Percentiles rank a stretch among this genome's conserved stretches.
These are phyloP conservation scores for Nakazawaea wickerhamii DNA, from an alignment of 805 yeast genomes.

Conservation along the genomic window DNA sequence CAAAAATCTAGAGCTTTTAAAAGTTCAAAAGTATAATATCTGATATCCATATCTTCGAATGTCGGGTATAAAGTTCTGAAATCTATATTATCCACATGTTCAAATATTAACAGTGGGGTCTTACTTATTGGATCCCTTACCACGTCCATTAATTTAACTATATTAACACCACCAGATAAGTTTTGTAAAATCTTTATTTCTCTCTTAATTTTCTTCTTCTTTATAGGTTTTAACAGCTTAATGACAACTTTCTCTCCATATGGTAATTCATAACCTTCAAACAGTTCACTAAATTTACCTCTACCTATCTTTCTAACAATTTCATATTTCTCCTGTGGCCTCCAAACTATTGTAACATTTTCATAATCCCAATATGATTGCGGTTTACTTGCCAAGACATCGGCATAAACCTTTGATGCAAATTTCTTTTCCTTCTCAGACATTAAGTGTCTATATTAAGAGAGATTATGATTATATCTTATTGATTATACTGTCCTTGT, in stretches of 20 bases:
- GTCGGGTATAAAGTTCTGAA: constrained; percentile 77
- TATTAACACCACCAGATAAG: constrained; percentile 78
- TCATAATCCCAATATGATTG: constrained; percentile 85
- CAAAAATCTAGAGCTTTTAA: constrained; percentile 82
- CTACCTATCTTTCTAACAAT: constrained; percentile 81
- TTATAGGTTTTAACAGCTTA: constrained; percentile 89
- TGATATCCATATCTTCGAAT: constrained; percentile 68
- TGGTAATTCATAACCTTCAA: constrained; percentile 70
- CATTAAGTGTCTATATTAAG: not conserved
- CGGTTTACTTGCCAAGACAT: constrained; percentile 64
- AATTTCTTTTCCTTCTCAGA: not conserved
- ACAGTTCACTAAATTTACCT: constrained; percentile 94
- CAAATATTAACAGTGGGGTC: constrained; percentile 86
- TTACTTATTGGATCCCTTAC: constrained; percentile 75
- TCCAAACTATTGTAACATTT: constrained; percentile 57
- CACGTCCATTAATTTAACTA: constrained; percentile 70
- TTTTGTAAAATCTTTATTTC: constrained; percentile 86
- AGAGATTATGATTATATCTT: too few relatives aligned
- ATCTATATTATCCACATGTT: constrained; percentile 76
- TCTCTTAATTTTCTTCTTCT: constrained; percentile 83
- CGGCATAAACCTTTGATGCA: constrained; percentile 62
- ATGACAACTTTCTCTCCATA: constrained; percentile 68
- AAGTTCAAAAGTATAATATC: constrained; percentile 76
- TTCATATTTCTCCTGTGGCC: constrained; percentile 48
- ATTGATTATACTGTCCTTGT: too few relatives aligned